Evolutionary conservation across 2,329 filamentous ascomycete species (phyloP).

Genomic region (Anthostomella pinea): DNA sequence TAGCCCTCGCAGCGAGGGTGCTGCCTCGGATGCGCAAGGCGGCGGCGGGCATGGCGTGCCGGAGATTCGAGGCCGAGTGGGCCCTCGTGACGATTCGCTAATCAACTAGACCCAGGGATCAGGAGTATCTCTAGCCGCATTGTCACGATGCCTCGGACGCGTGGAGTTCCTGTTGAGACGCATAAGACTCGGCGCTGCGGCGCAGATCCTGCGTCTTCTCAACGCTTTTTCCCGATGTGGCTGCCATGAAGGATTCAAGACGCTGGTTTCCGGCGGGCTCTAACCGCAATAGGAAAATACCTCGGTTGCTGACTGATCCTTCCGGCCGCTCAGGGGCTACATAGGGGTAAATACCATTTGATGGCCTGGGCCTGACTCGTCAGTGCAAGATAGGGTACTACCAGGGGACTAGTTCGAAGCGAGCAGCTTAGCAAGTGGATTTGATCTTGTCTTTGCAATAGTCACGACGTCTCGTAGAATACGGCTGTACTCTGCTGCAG

Average conservation of each 20-base stretch:
- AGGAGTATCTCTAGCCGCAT: not conserved
- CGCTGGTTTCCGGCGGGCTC: not conserved
- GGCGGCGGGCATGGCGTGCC: conserved; percentile 15
- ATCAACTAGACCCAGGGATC: not conserved
- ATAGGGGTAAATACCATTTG: too few relatives aligned
- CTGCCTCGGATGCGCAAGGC: conserved; percentile 19
- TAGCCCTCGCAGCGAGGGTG: conserved; percentile 14
- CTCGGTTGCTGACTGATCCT: conserved; percentile 3
- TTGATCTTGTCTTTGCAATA: too few relatives aligned
- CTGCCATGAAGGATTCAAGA: not conserved
- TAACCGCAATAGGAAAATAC: not conserved
- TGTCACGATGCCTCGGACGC: too few relatives aligned
- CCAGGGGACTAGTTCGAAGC: too few relatives aligned
- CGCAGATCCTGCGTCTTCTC: not conserved
- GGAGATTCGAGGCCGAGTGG: conserved; percentile 8
- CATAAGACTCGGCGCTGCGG: not conserved
- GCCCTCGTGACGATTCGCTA: too few relatives aligned
- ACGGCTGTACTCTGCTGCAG: too few relatives aligned
- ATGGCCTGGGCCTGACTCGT: too few relatives aligned
- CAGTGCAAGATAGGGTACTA: too few relatives aligned
- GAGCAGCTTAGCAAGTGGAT: too few relatives aligned
- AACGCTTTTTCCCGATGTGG: not conserved
- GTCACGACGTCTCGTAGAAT: too few relatives aligned
- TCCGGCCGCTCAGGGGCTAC: not conserved
- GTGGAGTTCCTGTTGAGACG: conserved; percentile 2